Percentiles rank a stretch among this genome's conserved stretches.
Conservation (phyloP, 257 asterid species). For the Nicotiana attenuata region DNA sequence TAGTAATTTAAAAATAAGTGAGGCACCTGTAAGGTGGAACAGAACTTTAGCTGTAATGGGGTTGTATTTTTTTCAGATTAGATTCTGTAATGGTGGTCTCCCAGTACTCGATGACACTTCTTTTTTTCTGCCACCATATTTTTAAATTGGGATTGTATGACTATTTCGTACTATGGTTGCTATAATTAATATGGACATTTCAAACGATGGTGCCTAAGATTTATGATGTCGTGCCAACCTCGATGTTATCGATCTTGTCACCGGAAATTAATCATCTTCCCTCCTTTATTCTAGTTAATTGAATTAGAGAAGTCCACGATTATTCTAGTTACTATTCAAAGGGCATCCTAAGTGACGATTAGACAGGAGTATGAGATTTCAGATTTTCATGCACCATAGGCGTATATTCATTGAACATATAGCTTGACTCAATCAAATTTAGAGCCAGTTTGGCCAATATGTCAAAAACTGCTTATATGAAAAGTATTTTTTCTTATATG, state of each 20-base stretch:
- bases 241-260: conserved; percentile 35
- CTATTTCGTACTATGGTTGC: neutral
- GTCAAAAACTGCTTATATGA: no score
- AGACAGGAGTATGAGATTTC: neutral
- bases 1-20: neutral
- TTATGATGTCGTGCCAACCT: conserved; percentile 39
- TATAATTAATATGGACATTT: neutral
- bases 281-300: neutral
- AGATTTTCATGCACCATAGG: neutral
- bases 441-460: no score
- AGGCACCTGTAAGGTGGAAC: conserved; percentile 22
- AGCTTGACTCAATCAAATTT: no score
- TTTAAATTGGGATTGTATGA: neutral
- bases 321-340: neutral
- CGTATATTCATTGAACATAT: no score
- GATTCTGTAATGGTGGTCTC: conserved; percentile 35
- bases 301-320: no score
- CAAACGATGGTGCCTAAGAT: neutral
- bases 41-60: conserved; percentile 50
- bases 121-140: neutral
- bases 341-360: conserved; percentile 9
- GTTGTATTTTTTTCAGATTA: conserved; percentile 11
- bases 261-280: neutral
- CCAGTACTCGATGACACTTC: conserved; percentile 46
- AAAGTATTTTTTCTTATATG: no score